Evolutionary conservation across 495 filamentous ascomycete species (phyloP).

Genomic region (Tuber brumale): DNA sequence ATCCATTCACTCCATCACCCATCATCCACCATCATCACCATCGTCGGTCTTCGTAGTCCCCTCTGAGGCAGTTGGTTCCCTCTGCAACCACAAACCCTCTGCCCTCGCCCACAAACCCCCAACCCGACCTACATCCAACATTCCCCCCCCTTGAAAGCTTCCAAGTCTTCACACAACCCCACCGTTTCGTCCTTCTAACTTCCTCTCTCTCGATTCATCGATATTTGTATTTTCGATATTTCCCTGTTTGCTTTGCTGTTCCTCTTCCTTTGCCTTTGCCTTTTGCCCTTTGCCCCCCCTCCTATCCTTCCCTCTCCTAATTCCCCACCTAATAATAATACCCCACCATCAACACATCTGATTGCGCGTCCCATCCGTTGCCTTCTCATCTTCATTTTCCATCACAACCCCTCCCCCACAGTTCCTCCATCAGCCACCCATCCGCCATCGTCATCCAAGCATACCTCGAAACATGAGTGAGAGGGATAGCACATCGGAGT

Average conservation of each 20-base stretch:
- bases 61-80: neutral
- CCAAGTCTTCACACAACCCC: constrained; percentile 9
- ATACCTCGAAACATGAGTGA: constrained; percentile 34
- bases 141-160: neutral
- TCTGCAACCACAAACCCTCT: neutral
- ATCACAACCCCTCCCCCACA: neutral
- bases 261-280: neutral
- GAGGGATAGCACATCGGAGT: constrained; percentile 36
- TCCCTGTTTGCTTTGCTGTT: neutral
- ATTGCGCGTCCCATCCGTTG: constrained; percentile 16
- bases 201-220: neutral
- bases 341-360: constrained; percentile 9
- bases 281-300: neutral
- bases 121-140: neutral
- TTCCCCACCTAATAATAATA: constrained; percentile 30
- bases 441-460: constrained; percentile 11
- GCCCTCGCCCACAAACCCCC: neutral
- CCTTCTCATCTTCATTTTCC: neutral
- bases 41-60: neutral
- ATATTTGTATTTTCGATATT: constrained; percentile 10
- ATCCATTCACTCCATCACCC: neutral
- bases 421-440: constrained; percentile 5
- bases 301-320: constrained; percentile 7
- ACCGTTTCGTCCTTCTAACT: constrained; percentile 3
- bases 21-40: neutral